Evolutionary conservation across 352 stramenopile genomes (phyloP).

Genomic region (Phytopythium sindhum): DNA sequence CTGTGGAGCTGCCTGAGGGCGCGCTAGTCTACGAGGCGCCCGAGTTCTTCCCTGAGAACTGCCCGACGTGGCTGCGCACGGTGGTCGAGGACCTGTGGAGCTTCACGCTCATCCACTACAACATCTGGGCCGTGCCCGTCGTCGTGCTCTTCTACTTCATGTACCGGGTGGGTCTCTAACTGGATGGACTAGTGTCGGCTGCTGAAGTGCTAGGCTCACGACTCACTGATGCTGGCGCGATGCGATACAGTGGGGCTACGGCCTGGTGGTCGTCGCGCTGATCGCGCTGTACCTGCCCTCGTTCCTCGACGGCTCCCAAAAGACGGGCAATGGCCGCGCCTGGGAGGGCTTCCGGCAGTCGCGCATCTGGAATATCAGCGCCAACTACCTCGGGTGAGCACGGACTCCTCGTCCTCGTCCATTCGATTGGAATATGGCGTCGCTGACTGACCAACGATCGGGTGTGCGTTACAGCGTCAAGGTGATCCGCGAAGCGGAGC

Average conservation of each 20-base stretch:
- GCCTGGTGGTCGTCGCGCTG: constrained; percentile 44
- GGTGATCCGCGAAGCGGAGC: constrained; percentile 56
- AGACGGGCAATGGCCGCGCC: constrained; percentile 43
- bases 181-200: not conserved
- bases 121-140: constrained; percentile 53
- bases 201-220: not conserved
- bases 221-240: not conserved
- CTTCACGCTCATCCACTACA: constrained; percentile 77
- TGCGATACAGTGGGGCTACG: constrained; percentile 38
- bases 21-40: constrained; percentile 44
- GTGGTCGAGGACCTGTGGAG: constrained; percentile 40
- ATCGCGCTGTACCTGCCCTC: constrained; percentile 59
- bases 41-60: constrained; percentile 41
- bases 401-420: not conserved
- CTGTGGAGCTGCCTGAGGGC: constrained; percentile 7
- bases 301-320: constrained; percentile 56
- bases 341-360: constrained; percentile 48
- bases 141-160: constrained; percentile 62
- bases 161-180: constrained; percentile 25
- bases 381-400: constrained; percentile 43
- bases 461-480: constrained; percentile 29
- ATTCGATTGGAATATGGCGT: not conserved
- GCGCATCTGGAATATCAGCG: constrained; percentile 45
- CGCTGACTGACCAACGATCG: not conserved
- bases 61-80: constrained; percentile 37